Evolutionary conservation across 495 filamentous ascomycete species (phyloP).

Genomic region (Aspergillus heteromorphus): DNA sequence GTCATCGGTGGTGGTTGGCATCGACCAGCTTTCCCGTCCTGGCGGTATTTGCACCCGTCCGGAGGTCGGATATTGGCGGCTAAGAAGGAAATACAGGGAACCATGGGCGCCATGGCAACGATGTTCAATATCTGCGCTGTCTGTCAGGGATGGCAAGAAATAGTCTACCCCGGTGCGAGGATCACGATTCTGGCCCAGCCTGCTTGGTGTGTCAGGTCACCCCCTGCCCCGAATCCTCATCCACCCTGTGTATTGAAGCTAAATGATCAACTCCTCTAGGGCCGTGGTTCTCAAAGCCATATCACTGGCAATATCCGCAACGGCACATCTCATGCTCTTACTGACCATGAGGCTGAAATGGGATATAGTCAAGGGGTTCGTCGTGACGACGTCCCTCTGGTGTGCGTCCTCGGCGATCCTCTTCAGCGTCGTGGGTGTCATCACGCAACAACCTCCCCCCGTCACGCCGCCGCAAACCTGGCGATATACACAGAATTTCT

Average conservation of each 20-base stretch:
- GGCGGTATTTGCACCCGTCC: not conserved
- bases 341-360: not conserved
- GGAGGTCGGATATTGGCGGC: not conserved
- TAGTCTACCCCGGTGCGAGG: not conserved
- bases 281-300: not conserved
- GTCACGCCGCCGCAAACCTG: not conserved
- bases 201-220: not conserved
- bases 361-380: not conserved
- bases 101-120: not conserved
- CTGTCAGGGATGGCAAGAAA: not conserved
- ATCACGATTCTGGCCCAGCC: not conserved
- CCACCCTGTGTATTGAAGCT: not conserved
- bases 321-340: not conserved
- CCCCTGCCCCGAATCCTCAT: no score
- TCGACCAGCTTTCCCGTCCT: not conserved
- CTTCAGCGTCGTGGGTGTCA: not conserved
- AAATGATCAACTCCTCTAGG: not conserved
- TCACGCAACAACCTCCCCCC: not conserved
- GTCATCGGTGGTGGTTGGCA: not conserved
- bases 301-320: not conserved
- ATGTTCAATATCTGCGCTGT: not conserved
- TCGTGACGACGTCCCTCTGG: not conserved
- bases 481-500: constrained; percentile 48
- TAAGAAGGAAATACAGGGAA: not conserved
- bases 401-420: not conserved